Conservation (phyloP, 2,329 filamentous ascomycete species). For the Stagonosporopsis chrysanthemi region DNA sequence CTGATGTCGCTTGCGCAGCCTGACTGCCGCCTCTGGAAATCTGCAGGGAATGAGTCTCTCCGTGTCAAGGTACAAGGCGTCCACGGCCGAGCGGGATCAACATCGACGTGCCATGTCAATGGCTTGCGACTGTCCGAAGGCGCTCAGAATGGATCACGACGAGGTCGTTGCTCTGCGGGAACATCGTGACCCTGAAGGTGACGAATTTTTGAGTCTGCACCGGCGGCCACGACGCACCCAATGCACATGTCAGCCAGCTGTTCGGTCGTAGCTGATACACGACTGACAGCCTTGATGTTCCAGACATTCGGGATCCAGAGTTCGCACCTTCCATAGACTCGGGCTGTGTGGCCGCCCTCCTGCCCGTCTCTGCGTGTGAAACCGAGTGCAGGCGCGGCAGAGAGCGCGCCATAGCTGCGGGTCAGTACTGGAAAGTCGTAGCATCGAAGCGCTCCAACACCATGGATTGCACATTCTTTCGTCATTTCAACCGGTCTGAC, state of each 20-base stretch:
- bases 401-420: conserved; percentile 6
- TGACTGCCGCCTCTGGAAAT: not conserved
- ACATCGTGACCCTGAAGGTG: not conserved
- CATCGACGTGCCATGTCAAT: not conserved
- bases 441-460: not conserved
- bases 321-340: not conserved
- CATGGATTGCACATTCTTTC: not conserved
- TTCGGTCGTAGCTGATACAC: conserved; percentile 7
- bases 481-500: not conserved
- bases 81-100: conserved; percentile 11
- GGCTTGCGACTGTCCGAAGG: conserved; percentile 5
- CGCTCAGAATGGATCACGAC: conserved; percentile 1
- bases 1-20: not conserved
- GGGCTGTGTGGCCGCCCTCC: not conserved
- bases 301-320: conserved; percentile 1
- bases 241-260: not conserved
- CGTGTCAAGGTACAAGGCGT: conserved; percentile 1
- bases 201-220: conserved; percentile 1
- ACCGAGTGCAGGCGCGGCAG: conserved; percentile 5
- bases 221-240: conserved; percentile 1
- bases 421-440: conserved; percentile 2
- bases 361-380: not conserved
- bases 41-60: conserved; percentile 7
- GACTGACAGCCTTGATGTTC: conserved; percentile 7
- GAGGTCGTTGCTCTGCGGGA: conserved; percentile 15